Conservation (phyloP, 140 eudicot genomes). For the Flaveria floridana region DNA sequence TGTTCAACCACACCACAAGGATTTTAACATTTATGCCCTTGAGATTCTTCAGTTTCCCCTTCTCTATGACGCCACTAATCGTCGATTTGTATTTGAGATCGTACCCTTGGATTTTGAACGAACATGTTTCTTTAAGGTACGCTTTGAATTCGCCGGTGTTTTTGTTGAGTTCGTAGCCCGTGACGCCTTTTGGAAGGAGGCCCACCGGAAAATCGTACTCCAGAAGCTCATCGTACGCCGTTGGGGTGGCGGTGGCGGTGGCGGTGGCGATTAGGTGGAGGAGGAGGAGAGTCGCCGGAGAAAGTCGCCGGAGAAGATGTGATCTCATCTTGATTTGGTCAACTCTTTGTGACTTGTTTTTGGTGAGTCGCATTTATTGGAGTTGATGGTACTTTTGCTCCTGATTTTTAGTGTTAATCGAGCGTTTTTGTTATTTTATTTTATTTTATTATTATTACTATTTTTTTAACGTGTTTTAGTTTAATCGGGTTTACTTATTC, state of each 20-base stretch:
- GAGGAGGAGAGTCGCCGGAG: conserved; percentile 34
- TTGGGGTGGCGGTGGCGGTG: conserved; percentile 32
- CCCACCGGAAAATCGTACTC: conserved; percentile 80
- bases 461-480: too few relatives aligned
- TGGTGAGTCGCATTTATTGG: neutral
- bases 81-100: conserved; percentile 59
- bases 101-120: conserved; percentile 57
- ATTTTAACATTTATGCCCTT: conserved; percentile 69
- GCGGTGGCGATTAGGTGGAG: conserved; percentile 25
- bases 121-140: conserved; percentile 46
- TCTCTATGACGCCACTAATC: conserved; percentile 61
- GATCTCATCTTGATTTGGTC: conserved; percentile 36
- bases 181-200: conserved; percentile 73
- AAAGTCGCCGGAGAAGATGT: conserved; percentile 23
- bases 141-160: conserved; percentile 67
- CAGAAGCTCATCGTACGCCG: conserved; percentile 66
- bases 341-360: conserved; percentile 5
- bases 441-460: too few relatives aligned
- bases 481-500: too few relatives aligned
- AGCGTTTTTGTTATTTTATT: neutral
- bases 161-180: conserved; percentile 63
- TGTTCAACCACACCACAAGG: conserved; percentile 63
- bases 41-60: conserved; percentile 43
- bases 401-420: neutral
- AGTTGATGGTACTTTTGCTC: neutral